Base-by-base conservation (phyloP, 2,329 filamentous ascomycete species). In the Monosporascus ibericus region DNA sequence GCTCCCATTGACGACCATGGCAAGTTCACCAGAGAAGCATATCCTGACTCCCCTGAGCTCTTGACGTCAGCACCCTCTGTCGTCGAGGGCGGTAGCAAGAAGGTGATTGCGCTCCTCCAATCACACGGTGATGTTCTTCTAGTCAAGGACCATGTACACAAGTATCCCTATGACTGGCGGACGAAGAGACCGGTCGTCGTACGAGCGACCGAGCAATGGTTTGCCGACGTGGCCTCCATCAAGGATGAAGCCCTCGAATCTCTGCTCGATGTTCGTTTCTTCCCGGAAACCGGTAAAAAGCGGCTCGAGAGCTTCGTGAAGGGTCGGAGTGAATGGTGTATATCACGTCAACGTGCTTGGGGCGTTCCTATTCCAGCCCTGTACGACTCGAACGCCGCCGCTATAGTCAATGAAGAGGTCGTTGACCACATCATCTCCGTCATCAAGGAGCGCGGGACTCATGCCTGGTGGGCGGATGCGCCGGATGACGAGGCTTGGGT, bases 151-250 rank as follows among this genome's bases (percentile, higher is more conserved):
- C 87, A 92, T 66, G 79, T 78, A 49, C 94, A 99, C 75, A 97
- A 96, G 69, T 97, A 97, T 67, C 94, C 94, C 0, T 96, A 97
- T 61, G 94, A 99, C 71, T 99, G 94, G 94, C 82, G 94, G 50
- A 95, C 92, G 0, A 99, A 97, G 70, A 79, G 88, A 60, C 94
- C 94, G 1, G 86, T 99, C 48, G 90, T 99, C 54, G 83, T 95
- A 36, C 78, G 94, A 58, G 92, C 94, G 3, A 99, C 95, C 0
- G 90, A 92, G 38, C 94, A 99, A 71, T 99, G 94, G 94, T 99
- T 99, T 66, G 91, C 94, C 11, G 90, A 97, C 68, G 90, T 96
- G 2, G 90, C 80, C 15, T 82, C 79, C 48, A 92, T 97, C 69
- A 95, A 95, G 62, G 75, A 81, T 1, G 76, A 81, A 34, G 89